phyloP scores from a whole-genome alignment of 176 grass and related monocot species.

The Hordeum vulgare region DNA sequence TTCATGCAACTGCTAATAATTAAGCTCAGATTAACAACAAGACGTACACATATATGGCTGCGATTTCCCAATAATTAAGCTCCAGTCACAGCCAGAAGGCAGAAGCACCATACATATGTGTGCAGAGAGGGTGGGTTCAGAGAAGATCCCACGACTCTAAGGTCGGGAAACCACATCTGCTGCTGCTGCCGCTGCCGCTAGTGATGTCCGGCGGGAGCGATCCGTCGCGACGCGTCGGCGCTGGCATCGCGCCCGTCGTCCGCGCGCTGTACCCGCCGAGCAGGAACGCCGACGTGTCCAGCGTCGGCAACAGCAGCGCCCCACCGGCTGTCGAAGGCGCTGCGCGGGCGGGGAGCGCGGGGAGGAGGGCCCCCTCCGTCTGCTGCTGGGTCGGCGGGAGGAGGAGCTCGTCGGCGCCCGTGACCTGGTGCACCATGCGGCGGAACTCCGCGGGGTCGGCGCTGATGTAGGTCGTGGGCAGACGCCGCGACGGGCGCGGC shows the following conservation, averaged over 20 bases:
- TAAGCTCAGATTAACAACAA: background rate
- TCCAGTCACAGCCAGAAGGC: background rate
- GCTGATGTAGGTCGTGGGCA: constrained; percentile 40
- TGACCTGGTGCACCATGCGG: constrained; percentile 43
- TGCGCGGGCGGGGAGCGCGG: background rate
- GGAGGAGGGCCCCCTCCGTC: background rate
- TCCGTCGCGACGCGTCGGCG: background rate
- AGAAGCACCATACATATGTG: background rate
- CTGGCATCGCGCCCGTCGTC: background rate
- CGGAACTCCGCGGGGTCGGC: constrained; percentile 37
- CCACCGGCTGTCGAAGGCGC: background rate
- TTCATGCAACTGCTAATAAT: background rate
- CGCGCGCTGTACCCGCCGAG: background rate
- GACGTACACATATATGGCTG: background rate
- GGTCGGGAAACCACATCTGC: constrained; percentile 22
- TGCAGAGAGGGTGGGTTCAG: background rate
- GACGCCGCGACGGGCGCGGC: constrained; percentile 28
- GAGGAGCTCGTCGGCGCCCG: constrained; percentile 19
- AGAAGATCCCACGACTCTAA: constrained; percentile 35
- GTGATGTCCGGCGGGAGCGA: background rate
- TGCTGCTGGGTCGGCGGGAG: background rate
- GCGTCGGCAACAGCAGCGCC: constrained; percentile 20
- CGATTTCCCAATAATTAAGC: background rate
- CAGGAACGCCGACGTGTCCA: constrained; percentile 41
- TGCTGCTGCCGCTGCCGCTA: background rate